phyloP scores from a whole-genome alignment of 148 eudicot genomes.

The Persicaria maculosa region DNA sequence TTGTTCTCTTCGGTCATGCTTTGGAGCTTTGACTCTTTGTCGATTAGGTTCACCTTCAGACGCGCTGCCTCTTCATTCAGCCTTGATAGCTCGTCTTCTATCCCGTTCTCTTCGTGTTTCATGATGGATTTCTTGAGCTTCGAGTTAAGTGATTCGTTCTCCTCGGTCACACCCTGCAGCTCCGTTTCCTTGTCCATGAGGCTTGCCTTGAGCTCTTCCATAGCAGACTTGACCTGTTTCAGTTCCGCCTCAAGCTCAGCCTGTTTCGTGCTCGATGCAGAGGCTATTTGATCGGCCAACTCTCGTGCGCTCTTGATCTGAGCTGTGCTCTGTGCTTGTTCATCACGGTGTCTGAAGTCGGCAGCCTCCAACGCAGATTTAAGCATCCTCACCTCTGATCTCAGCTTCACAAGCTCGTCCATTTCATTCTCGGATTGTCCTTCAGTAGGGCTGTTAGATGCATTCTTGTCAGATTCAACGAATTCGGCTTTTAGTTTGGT shows the following conservation, averaged over 20 bases:
- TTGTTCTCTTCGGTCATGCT: slow-evolving; percentile 46
- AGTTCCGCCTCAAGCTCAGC: slow-evolving; percentile 55
- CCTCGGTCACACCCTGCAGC: slow-evolving; percentile 62
- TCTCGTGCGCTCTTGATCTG: slow-evolving; percentile 39
- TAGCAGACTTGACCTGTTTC: slow-evolving; percentile 32
- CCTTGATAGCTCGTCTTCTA: slow-evolving; percentile 34
- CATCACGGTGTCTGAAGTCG: slow-evolving; percentile 55
- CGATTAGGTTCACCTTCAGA: slow-evolving; percentile 42
- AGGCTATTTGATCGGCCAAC: slow-evolving; percentile 30
- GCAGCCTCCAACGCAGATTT: slow-evolving; percentile 50
- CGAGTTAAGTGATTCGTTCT: slow-evolving; percentile 43
- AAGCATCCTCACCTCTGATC: slow-evolving; percentile 39
- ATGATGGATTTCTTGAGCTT: slow-evolving; percentile 33
- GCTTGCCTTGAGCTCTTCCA: slow-evolving; percentile 64
- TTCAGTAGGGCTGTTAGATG: background rate
- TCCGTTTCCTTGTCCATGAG: slow-evolving; percentile 89
- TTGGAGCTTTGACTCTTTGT: slow-evolving; percentile 51
- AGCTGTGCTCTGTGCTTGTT: slow-evolving; percentile 26
- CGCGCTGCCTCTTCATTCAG: slow-evolving; percentile 27
- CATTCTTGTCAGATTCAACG: slow-evolving; percentile 7
- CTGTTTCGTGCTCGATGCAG: slow-evolving; percentile 38
- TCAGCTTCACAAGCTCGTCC: slow-evolving; percentile 35
- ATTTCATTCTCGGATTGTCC: background rate
- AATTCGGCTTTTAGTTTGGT: slow-evolving; percentile 31
- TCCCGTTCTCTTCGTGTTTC: slow-evolving; percentile 29